phyloP scores from a whole-genome alignment of 495 filamentous ascomycete genomes.

The Penicillium flavigenum region DNA sequence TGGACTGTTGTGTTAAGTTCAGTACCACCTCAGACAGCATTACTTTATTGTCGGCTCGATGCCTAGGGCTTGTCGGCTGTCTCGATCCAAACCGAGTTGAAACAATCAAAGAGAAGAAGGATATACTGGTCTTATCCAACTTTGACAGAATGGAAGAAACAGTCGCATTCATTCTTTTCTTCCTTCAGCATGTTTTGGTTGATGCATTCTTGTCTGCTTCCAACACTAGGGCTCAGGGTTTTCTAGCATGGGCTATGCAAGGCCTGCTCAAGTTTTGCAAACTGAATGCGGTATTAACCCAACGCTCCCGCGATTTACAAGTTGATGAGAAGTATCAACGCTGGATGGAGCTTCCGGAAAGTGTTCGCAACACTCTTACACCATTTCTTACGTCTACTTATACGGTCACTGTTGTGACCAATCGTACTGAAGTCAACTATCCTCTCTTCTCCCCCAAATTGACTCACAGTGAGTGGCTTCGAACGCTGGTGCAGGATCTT shows the following conservation, averaged over 20 bases:
- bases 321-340: conserved; percentile 58
- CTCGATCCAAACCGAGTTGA: conserved; percentile 90
- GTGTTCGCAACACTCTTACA: conserved; percentile 71
- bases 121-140: conserved; percentile 81
- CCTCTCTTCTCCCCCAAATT: conserved; percentile 66
- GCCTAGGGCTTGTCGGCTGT: conserved; percentile 84
- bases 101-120: conserved; percentile 67
- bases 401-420: conserved; percentile 57
- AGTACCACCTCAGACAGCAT: conserved; percentile 65
- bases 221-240: conserved; percentile 82
- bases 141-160: conserved; percentile 78
- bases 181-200: conserved; percentile 83
- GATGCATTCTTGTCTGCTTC: conserved; percentile 86
- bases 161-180: conserved; percentile 78
- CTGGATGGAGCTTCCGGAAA: conserved; percentile 75
- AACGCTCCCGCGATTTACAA: conserved; percentile 52
- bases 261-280: conserved; percentile 76
- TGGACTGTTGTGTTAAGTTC: conserved; percentile 81
- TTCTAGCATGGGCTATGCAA: conserved; percentile 91
- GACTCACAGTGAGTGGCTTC: conserved; percentile 79
- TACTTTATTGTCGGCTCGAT: conserved; percentile 69
- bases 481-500: conserved; percentile 75
- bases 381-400: conserved; percentile 86
- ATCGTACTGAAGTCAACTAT: conserved; percentile 58
- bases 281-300: conserved; percentile 58